Base-by-base conservation (phyloP, 2,329 filamentous ascomycete species). In the Hymenoscyphus fraxineus region DNA sequence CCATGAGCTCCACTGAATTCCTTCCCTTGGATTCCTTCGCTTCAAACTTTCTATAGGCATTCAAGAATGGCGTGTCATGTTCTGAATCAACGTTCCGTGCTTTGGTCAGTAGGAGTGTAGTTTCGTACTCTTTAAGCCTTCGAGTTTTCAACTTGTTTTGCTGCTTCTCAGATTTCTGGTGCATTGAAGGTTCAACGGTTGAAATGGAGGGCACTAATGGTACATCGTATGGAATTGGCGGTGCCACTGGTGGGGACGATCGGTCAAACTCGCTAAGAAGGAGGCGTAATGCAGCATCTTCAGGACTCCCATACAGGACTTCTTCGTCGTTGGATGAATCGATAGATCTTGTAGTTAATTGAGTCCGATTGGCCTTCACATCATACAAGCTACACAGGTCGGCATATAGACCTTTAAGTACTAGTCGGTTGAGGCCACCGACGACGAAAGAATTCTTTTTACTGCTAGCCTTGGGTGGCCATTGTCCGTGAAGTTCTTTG, bases 401-500 rank as follows among this genome's bases (percentile, higher is more conserved):
- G 32, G 87, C 84, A 77, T 97, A 98, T 9, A 98, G 79, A 55
- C 91, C 88, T 73, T 87, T 87, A 54, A 97, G 80, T 6, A 97
- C 91, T 56, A 92, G 78, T 31, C 95, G 85, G 76, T 97, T 97
- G 27, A 98, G 82, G 0, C 94, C 94, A 70, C 87, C 91, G 70
- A 93, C 92, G 35, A 90, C 88, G 68, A 97, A 92, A 0, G 88
- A 85, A 74, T 97, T 96, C 83, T 96, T 97, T 82, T 96, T 96
- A 71, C 88, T 94, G 72, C 85, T 90, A 1, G 93, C 92, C 76
- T 95, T 96, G 9, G 95, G 94, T 2, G 95, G 93, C 94, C 94
- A 91, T 38, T 87, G 83, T n/a, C 88, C 88, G 72, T 88, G 89
- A 58, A 84, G 82, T 59, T 82, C 76, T 68, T 88, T 86, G 73